phyloP scores from a whole-genome alignment of 345 rosid genomes.

The Euphorbia tirucalli region DNA sequence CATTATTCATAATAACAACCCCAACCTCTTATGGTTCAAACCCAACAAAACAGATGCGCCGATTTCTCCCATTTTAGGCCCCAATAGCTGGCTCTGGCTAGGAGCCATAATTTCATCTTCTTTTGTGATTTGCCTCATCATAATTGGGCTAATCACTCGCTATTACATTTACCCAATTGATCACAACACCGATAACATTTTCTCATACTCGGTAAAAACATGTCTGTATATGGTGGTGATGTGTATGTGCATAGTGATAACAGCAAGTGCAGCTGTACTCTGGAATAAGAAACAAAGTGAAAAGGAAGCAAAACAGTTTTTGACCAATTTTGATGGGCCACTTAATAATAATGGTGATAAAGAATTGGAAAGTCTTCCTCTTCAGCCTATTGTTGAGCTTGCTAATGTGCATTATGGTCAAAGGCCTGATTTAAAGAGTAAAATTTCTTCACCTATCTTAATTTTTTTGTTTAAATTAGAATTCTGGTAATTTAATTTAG shows the following conservation, averaged over 20 bases:
- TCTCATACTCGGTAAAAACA: constrained; percentile 29
- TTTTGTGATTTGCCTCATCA: constrained; percentile 49
- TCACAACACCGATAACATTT: constrained; percentile 32
- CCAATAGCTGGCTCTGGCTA: constrained; percentile 75
- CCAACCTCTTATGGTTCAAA: constrained; percentile 46
- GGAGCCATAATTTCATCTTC: constrained; percentile 64
- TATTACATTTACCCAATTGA: constrained; percentile 60
- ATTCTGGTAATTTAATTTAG: not conserved
- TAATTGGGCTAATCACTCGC: constrained; percentile 52
- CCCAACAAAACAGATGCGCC: constrained; percentile 54
- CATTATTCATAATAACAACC: not conserved
- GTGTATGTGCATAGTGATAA: constrained; percentile 42
- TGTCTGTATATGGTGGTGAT: constrained; percentile 39
- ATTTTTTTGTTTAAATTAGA: not conserved
- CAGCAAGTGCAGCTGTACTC: constrained; percentile 47
- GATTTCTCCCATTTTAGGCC: constrained; percentile 56
- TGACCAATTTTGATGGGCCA: constrained; percentile 32
- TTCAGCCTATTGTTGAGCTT: constrained; percentile 42
- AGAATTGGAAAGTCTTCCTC: constrained; percentile 62
- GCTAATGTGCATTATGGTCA: constrained; percentile 52
- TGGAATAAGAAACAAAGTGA: constrained; percentile 52
- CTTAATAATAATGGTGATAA: constrained; percentile 32
- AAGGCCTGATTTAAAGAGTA: constrained; percentile 72
- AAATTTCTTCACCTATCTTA: constrained; percentile 16
- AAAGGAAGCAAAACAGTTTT: constrained; percentile 39